These are phyloP conservation scores for Fraxinus greggii DNA, from an alignment of 305 asterid genomes.

Conservation along the genomic window DNA sequence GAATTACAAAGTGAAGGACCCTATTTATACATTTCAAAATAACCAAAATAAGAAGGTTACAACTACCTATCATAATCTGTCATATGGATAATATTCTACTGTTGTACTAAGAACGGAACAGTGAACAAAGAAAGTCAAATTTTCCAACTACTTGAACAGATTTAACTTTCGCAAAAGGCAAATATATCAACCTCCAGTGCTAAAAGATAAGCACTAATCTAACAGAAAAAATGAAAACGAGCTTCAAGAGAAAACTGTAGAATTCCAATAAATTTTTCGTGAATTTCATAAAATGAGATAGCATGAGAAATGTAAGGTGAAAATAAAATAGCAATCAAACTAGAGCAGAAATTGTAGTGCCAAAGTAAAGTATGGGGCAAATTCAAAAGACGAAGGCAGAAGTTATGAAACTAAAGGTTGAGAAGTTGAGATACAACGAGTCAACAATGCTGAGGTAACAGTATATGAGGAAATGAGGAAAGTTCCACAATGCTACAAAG, in stretches of 20 bases:
- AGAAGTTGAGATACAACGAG: background rate
- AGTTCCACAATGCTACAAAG: background rate
- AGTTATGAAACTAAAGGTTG: constrained; percentile 2
- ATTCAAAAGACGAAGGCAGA: constrained; percentile 14
- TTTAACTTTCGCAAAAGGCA: constrained; percentile 5
- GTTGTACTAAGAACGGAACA: background rate
- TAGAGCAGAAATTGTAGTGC: constrained; percentile 12
- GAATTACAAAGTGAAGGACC: background rate
- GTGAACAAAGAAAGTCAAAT: background rate
- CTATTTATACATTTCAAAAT: background rate
- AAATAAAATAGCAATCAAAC: constrained; percentile 6
- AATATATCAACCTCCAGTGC: constrained; percentile 20
- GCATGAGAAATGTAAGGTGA: constrained; percentile 1
- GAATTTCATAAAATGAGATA: background rate
- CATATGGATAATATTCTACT: background rate
- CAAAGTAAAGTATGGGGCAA: background rate
- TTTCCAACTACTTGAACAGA: background rate
- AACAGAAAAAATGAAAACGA: constrained; percentile 12
- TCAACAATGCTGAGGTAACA: constrained; percentile 4
- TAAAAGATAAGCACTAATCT: constrained; percentile 12
- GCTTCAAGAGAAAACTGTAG: constrained; percentile 6
- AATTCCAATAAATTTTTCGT: background rate
- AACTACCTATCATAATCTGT: background rate
- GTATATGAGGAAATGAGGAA: background rate
- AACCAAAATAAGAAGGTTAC: background rate